Evolutionary conservation across 495 filamentous ascomycete genomes (phyloP).

Genomic region (Daldinia caldariorum): DNA sequence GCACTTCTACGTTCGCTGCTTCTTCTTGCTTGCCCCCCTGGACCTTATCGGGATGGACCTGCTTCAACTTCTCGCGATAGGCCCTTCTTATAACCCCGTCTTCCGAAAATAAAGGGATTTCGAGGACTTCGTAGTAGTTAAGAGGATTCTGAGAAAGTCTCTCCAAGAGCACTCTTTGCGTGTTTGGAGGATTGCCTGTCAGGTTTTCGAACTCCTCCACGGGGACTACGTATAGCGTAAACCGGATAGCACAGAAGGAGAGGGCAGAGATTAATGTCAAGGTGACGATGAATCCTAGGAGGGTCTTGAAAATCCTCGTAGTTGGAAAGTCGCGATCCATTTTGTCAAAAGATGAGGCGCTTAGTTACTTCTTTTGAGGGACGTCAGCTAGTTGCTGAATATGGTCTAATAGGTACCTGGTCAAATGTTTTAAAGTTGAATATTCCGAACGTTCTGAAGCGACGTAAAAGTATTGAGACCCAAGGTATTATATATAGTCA

Average conservation of each 20-base stretch:
- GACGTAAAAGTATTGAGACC: too few relatives aligned
- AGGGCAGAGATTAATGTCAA: too few relatives aligned
- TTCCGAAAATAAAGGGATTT: not conserved
- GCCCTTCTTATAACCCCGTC: not conserved
- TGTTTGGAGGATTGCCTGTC: not conserved
- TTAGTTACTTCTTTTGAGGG: not conserved
- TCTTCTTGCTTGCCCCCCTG: not conserved
- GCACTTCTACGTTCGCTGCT: not conserved
- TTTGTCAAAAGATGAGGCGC: not conserved
- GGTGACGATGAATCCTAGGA: not conserved
- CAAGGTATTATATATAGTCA: not conserved
- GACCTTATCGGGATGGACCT: constrained; percentile 2
- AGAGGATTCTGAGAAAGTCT: not conserved
- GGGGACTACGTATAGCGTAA: too few relatives aligned
- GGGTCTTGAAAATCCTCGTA: not conserved
- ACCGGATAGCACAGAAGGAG: too few relatives aligned
- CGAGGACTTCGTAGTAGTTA: constrained; percentile 15
- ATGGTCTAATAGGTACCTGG: not conserved
- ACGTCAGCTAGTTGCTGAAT: not conserved
- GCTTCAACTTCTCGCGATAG: not conserved
- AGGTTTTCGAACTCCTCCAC: too few relatives aligned
- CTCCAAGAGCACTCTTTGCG: not conserved
- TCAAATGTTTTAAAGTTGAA: too few relatives aligned
- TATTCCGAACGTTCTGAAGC: too few relatives aligned
- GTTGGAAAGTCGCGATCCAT: not conserved